phyloP scores from a whole-genome alignment of 495 filamentous ascomycete genomes.

The Geoglossum glabrum region DNA sequence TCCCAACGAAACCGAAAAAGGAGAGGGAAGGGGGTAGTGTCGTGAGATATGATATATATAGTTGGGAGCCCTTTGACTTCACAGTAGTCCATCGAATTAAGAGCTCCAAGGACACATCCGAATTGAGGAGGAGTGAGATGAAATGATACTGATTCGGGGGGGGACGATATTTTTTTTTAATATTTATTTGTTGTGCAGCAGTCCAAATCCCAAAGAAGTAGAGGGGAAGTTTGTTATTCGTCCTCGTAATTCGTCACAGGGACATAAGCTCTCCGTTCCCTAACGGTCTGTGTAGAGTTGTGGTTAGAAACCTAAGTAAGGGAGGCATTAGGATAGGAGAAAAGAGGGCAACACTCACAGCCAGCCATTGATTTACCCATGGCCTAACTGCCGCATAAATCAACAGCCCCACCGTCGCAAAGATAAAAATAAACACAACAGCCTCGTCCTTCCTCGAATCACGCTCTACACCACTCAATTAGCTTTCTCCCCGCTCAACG shows the following conservation, averaged over 20 bases:
- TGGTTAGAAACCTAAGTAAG: too few species aligned
- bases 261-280: neutral
- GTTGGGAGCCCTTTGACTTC: too few species aligned
- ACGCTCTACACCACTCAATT: conserved; percentile 31
- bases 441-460: conserved; percentile 26
- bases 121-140: too few species aligned
- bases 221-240: neutral
- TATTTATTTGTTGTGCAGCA: too few species aligned
- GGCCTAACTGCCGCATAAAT: conserved; percentile 56
- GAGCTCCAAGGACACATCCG: too few species aligned
- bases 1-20: too few species aligned
- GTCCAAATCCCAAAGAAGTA: too few species aligned
- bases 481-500: conserved; percentile 8
- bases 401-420: conserved; percentile 65
- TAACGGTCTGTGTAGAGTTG: neutral
- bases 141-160: too few species aligned
- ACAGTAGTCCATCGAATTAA: too few species aligned
- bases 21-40: too few species aligned
- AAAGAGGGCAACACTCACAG: neutral
- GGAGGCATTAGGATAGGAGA: neutral
- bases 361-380: conserved; percentile 24
- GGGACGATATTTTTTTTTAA: too few species aligned
- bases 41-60: too few species aligned
- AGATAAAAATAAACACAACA: conserved; percentile 82
- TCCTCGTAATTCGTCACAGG: neutral